Evolutionary conservation across 2,329 filamentous ascomycete species (phyloP).

Genomic region (Trichoderma arundinaceum): DNA sequence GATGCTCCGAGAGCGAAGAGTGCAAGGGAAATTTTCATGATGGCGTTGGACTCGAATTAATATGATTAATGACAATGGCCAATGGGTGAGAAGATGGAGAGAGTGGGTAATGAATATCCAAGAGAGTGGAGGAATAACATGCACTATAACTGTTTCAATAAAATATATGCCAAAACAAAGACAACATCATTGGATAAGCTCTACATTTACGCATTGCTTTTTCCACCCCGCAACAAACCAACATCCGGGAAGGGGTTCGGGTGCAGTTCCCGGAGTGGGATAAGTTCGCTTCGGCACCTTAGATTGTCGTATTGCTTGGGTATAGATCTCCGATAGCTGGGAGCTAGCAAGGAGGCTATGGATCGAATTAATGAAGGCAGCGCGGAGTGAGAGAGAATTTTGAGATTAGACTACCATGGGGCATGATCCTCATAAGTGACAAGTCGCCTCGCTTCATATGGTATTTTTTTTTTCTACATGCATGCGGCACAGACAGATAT

Average conservation of each 20-base stretch:
- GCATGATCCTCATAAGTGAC: constrained; percentile 11
- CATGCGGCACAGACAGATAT: neutral
- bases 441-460: constrained; percentile 8
- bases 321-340: neutral
- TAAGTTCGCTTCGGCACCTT: neutral
- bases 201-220: no score
- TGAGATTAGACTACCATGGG: neutral
- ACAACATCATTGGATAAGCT: no score
- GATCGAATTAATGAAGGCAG: neutral
- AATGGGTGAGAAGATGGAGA: no score
- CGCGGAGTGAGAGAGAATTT: neutral
- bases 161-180: no score
- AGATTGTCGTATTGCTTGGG: neutral
- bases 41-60: neutral
- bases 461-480: neutral
- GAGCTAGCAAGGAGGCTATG: neutral
- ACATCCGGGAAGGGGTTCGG: neutral
- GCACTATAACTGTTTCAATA: neutral
- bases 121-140: neutral
- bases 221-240: neutral
- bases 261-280: neutral
- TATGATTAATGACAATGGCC: no score
- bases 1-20: constrained; percentile 31
- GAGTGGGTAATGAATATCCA: no score
- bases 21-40: neutral